Conservation (phyloP, 192 early-diverging fungal genomes). For the Phlyctochytrium arcticum region DNA sequence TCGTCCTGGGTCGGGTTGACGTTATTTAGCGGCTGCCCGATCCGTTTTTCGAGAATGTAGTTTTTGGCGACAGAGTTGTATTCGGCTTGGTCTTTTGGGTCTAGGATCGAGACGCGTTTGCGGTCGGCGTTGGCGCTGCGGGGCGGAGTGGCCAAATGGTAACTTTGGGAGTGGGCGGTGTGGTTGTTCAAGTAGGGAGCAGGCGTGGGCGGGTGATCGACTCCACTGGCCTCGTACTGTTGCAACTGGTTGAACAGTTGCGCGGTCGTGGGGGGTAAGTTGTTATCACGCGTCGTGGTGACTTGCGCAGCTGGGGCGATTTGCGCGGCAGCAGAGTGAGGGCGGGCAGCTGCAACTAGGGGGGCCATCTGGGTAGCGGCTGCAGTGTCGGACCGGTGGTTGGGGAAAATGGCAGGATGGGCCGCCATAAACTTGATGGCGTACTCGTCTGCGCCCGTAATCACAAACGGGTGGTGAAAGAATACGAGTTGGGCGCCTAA, state of each 20-base stretch:
- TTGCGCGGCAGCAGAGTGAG: too few species aligned
- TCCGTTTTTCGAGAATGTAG: too few species aligned
- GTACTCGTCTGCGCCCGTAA: slow-evolving; percentile 56
- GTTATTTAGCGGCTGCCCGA: too few species aligned
- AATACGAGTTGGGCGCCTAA: slow-evolving; percentile 49
- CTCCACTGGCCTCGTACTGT: neutral
- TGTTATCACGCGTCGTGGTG: too few species aligned
- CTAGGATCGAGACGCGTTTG: neutral
- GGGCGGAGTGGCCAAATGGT: neutral
- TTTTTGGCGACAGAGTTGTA: too few species aligned
- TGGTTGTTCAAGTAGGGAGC: neutral
- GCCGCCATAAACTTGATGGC: slow-evolving; percentile 57
- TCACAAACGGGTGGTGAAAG: slow-evolving; percentile 47
- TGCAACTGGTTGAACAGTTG: neutral
- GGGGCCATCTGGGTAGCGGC: too few species aligned
- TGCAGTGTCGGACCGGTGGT: too few species aligned
- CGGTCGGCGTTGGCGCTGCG: neutral
- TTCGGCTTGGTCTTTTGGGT: neutral
- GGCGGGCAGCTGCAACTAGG: too few species aligned
- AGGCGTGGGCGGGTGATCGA: neutral
- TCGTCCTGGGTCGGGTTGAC: too few species aligned
- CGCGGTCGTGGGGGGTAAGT: too few species aligned
- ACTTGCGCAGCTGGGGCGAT: too few species aligned
- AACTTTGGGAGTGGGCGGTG: neutral
- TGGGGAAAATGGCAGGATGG: slow-evolving; percentile 36